A percentile compares a stretch with the other conserved stretches of the same genome.
Conservation (phyloP, 148 eudicot genomes). For the Rhododendron henanense region DNA sequence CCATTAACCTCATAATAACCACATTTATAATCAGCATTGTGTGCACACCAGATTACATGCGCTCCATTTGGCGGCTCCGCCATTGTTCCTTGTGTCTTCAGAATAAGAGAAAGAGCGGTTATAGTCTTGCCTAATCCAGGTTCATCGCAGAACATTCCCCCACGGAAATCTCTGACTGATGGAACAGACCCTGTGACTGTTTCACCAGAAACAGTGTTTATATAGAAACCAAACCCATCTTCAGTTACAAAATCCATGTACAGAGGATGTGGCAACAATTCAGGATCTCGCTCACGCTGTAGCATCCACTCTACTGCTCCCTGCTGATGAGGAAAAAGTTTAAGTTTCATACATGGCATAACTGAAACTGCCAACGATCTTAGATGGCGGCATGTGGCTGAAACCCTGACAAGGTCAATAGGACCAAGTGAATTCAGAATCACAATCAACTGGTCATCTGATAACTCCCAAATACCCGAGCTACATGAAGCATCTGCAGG, state of each 20-base stretch:
- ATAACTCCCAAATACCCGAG: conserved; percentile 61
- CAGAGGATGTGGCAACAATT: conserved; percentile 60
- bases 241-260: conserved; percentile 54
- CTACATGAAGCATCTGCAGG: conserved; percentile 35
- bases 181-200: conserved; percentile 50
- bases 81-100: conserved; percentile 86
- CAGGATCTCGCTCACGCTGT: conserved; percentile 69
- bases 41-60: conserved; percentile 58
- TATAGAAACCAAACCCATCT: conserved; percentile 62
- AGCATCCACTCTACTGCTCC: conserved; percentile 99
- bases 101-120: conserved; percentile 84
- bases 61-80: conserved; percentile 73
- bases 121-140: conserved; percentile 98
- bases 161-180: conserved; percentile 63
- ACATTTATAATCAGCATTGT: conserved; percentile 64
- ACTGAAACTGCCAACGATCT: conserved; percentile 64
- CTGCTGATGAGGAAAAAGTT: conserved; percentile 89
- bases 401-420: conserved; percentile 63
- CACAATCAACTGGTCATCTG: conserved; percentile 65
- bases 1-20: conserved; percentile 77
- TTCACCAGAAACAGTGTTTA: conserved; percentile 75
- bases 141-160: conserved; percentile 98
- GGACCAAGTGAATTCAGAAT: conserved; percentile 54
- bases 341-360: conserved; percentile 90
- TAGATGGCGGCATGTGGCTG: conserved; percentile 76